Base-by-base conservation (phyloP, 163 green algal species). In the Chlorella variabilis region DNA sequence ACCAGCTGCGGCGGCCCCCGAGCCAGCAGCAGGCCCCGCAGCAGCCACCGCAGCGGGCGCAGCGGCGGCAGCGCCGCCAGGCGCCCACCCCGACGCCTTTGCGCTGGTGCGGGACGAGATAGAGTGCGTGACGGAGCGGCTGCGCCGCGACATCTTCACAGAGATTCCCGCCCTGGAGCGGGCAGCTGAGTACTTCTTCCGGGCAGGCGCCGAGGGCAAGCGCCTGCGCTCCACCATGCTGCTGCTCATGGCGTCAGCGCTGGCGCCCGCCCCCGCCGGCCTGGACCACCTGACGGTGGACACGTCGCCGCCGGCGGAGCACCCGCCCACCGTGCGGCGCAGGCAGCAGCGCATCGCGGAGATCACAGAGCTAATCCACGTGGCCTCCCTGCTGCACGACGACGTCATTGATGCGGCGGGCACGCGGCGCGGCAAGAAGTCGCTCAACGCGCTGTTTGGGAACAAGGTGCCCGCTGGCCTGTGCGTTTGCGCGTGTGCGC, bases 151-250 rank as follows among this genome's bases (percentile, higher is more conserved):
- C 83, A 89, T 98, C 1, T 48, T 93, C 18, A 93, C 85, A 11
- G 93, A 94, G 39, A 94, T 98, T 7, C 96, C 96, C 11, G 89
- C 86, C 1, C 88, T 99, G 31, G 88, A 89, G 34, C 81, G 80
- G 0, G 96, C 96, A 31, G 94, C 95, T 20, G 93, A 98, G 62
- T 99, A 99, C 89, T 99, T 98, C 62, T 98, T 99, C 75, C 85
- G 91, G 71, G 78, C 88, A 2, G 95, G 96, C 31, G 89, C 94
- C 0, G 92, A 97, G 78, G 96, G 96, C 71, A 99, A 99, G 88
- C 91, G 96, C 3, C 85, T 99, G 66, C 88, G 96, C 4, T 95
- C 96, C 17, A 97, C 95, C 4, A 92, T 98, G 74, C 89, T 96
- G 42, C 88, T 99, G 62, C 87, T 99, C 3, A 94, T 99, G 91